Conservation (phyloP, 2,329 filamentous ascomycete genomes). For the Penicillium sp. region DNA sequence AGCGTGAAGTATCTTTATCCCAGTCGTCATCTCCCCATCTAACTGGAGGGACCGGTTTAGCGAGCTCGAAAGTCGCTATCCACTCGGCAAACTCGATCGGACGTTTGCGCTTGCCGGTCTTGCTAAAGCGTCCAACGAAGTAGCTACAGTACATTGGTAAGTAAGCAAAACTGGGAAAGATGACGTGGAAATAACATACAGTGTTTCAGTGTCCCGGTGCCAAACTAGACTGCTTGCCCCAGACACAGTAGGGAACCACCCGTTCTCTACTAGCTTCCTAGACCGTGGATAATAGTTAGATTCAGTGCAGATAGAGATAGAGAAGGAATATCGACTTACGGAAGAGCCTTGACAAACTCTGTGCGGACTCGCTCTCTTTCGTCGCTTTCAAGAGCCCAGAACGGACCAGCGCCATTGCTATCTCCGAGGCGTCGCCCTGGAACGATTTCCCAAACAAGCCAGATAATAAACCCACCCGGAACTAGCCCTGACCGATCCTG, state of each 20-base stretch:
- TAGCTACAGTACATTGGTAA: background rate
- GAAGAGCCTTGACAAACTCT: background rate
- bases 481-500: background rate
- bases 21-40: background rate
- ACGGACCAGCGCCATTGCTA: background rate
- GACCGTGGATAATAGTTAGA: background rate
- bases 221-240: background rate
- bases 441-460: background rate
- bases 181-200: background rate
- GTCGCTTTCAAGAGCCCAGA: background rate
- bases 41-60: background rate
- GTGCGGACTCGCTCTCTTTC: background rate
- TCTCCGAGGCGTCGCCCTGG: background rate
- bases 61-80: background rate
- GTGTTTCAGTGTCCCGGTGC: background rate
- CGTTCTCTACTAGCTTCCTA: background rate
- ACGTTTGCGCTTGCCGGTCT: background rate
- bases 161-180: background rate
- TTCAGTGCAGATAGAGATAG: background rate
- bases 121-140: background rate
- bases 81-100: background rate
- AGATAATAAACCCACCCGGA: background rate
- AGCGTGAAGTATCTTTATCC: too few relatives aligned
- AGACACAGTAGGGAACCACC: background rate
- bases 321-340: background rate